Evolutionary conservation across 2,329 filamentous ascomycete genomes (phyloP), one percentile per base, ranked within the genome.

Genomic region (Harringtonia lauricola): DNA sequence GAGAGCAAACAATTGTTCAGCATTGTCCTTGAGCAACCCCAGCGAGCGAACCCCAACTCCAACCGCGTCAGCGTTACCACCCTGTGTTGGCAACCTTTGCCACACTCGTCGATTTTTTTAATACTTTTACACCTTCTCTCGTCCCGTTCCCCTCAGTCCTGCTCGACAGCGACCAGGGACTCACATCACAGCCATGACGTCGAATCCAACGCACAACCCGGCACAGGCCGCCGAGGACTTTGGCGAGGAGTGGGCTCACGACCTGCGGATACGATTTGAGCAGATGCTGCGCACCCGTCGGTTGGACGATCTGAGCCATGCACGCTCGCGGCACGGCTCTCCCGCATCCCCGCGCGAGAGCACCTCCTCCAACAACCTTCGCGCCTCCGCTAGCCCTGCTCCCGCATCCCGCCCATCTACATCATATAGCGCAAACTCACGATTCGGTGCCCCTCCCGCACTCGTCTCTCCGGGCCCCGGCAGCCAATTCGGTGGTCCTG

Each of bases 261-360:
- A 88, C 47, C 68, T 96, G 55, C 82, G 85, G 41, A 68, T 83
- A 55, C 83, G 87, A 57, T 95, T 95, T 62, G 86, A 94, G 60
- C 83, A 88, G 51, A 69, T 94, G 48, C 72, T 96, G 57, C 83
- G 86, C 60, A 87, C 85, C 46, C 89, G 86, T 68, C 79, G 88
- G 61, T 79, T 95, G 70, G 89, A 86, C 60, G 85, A 89, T 51
- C 72, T 95, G 41, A 79, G 83, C 54, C 76, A 79, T 52, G 78
- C 80, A 29, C 70, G 73, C 49, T 72, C 76, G 29, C 68, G 71
- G 28, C 72, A 70, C 33, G 67, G 70, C 41, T 82, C 81, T 30
- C 81, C 70, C 34, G n/a, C n/a, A n/a, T 67, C 68, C 51, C 66
- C 68, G 45, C 54, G 63, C 49, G 72, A 79, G 52, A 64, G 65